Base-by-base conservation (phyloP, 2,329 filamentous ascomycete species). In the Neofusicoccum parvum region DNA sequence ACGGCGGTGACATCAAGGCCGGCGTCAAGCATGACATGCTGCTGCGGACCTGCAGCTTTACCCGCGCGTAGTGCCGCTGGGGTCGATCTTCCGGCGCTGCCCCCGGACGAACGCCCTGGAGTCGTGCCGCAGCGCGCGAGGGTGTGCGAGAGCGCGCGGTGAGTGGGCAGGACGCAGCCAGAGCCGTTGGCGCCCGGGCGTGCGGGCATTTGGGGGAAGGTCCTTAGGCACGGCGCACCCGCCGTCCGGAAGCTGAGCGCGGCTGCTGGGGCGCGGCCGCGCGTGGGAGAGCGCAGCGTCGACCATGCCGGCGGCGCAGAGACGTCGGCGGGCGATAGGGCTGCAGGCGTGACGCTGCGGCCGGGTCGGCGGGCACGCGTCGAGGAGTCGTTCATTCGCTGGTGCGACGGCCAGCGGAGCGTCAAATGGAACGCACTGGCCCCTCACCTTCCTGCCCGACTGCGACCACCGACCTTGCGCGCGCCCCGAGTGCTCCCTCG, bases 31-130 rank as follows among this genome's bases (percentile, higher is more conserved):
- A 46, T 36, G 27, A 46, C 54, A 46, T 45, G 54, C 54, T 15
- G 56, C 41, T 39, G 56, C 48, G 56, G 56, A 60, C 56, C 56
- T 60, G 56, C 56, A 60, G 48, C 56, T 60, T 46, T 60, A 60
- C 56, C 56, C 56, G 56, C 41, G 20, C 41, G 56, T 12, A 37
- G 15, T 60, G 56, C 56, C 56, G 56, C n/a, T 37, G 43, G 27
- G 56, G 43, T 27, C 56, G 56, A 60, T 60, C 56, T 48, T 46
- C 56, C 56, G 41, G 43, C 56, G 56, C 56, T 37, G 23, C 54
- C 54, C 37, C 53, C 27, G 53, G 53, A 32, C 36, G 53, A 56
- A 41, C 36, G 53, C 36, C 36, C 12, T 43, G 53, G 53, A 41
- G 53, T 56, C 53, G 53, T 20, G 37, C 7, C 34, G 54, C 41